phyloP scores from a whole-genome alignment of 805 yeast genomes.

The Pichia kluyveri region DNA sequence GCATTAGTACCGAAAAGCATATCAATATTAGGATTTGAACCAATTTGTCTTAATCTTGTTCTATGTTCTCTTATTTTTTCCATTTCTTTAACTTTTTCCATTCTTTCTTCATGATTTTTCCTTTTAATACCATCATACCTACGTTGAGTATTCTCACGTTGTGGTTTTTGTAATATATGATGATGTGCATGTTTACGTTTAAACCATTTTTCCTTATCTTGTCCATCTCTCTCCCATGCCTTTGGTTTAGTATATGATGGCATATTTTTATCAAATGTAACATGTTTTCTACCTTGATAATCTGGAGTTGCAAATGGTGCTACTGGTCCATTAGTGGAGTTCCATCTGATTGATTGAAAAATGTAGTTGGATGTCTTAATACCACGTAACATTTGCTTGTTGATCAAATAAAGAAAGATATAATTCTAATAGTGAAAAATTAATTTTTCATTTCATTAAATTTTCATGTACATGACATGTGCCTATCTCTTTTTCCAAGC shows the following conservation, averaged over 20 bases:
- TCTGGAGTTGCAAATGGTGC: constrained; percentile 20
- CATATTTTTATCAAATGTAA: constrained; percentile 34
- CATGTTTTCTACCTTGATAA: background rate
- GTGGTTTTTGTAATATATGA: constrained; percentile 40
- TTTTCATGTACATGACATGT: too few species aligned
- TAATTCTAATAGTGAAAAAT: too few species aligned
- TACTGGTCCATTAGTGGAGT: constrained; percentile 8
- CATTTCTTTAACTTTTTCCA: constrained; percentile 3
- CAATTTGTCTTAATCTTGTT: constrained; percentile 11
- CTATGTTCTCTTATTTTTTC: constrained; percentile 8
- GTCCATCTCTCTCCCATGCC: constrained; percentile 61
- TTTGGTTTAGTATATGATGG: constrained; percentile 33
- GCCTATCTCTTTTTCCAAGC: too few species aligned
- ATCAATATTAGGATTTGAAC: constrained; percentile 45
- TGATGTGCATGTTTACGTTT: constrained; percentile 55
- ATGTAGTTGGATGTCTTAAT: too few species aligned
- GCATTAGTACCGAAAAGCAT: constrained; percentile 71
- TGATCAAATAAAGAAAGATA: too few species aligned
- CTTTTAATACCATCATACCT: constrained; percentile 6
- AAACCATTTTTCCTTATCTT: constrained; percentile 56
- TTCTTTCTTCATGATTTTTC: constrained; percentile 11
- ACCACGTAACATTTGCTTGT: too few species aligned
- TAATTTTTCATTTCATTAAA: too few species aligned
- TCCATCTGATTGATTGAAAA: background rate
- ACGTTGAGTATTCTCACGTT: constrained; percentile 11